Evolutionary conservation across 352 stramenopile genomes (phyloP).

Genomic region (Lagenidium giganteum): DNA sequence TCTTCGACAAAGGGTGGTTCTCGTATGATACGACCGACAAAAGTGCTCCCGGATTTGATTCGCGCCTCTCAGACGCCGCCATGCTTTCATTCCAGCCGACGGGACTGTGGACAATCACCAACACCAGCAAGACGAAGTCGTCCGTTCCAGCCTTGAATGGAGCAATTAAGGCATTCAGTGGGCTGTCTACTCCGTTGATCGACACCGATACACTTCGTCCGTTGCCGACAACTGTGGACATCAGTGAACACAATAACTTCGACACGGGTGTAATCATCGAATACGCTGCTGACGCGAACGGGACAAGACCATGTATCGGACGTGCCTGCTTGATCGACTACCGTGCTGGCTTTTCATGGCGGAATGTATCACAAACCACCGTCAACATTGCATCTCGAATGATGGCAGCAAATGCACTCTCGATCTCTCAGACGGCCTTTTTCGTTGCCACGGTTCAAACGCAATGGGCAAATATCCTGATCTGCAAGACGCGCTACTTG

Average conservation of each 20-base stretch:
- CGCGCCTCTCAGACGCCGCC: slow-evolving; percentile 33
- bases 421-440: slow-evolving; percentile 74
- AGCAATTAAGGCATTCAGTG: slow-evolving; percentile 36
- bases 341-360: slow-evolving; percentile 31
- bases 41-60: slow-evolving; percentile 28
- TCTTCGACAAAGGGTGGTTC: slow-evolving; percentile 82
- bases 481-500: slow-evolving; percentile 91
- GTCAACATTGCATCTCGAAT: slow-evolving; percentile 84
- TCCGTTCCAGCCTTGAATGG: slow-evolving; percentile 20
- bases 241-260: slow-evolving; percentile 26
- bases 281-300: slow-evolving; percentile 26
- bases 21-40: slow-evolving; percentile 37
- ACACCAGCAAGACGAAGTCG: slow-evolving; percentile 8
- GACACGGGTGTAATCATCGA: slow-evolving; percentile 36
- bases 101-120: slow-evolving; percentile 55
- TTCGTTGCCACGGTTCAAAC: slow-evolving; percentile 80
- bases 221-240: slow-evolving; percentile 22
- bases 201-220: slow-evolving; percentile 15
- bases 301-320: slow-evolving; percentile 18
- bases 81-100: slow-evolving; percentile 54
- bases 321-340: slow-evolving; percentile 43
- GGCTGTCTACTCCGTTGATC: too few species aligned
- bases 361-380: slow-evolving; percentile 10
- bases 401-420: slow-evolving; percentile 69
- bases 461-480: slow-evolving; percentile 86